Evolutionary conservation across 768 basidiomycete species (phyloP).

Genomic region (Hericium erinaceus): DNA sequence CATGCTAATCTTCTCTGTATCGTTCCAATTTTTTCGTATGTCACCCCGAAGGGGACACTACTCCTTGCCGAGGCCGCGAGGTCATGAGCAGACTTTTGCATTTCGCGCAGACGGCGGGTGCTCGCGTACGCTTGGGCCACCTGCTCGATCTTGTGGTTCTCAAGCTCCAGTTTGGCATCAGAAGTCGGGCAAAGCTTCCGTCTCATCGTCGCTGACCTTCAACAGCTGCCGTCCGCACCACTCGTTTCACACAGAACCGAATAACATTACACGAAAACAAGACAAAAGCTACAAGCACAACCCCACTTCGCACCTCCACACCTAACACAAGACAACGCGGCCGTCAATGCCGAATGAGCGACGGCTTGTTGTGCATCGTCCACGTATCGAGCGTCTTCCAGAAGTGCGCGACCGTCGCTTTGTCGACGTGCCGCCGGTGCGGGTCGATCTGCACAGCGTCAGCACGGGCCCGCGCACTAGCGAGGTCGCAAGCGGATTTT

Average conservation of each 20-base stretch:
- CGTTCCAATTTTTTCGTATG: constrained; percentile 99
- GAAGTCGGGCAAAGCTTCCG: too few species aligned
- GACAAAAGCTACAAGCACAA: background rate
- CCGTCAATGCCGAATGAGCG: constrained; percentile 42
- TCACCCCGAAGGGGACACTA: constrained; percentile 67
- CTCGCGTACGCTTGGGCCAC: too few species aligned
- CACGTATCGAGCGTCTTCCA: constrained; percentile 89
- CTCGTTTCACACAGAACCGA: too few species aligned
- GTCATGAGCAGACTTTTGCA: too few species aligned
- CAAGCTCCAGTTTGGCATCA: too few species aligned
- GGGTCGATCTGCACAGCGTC: constrained; percentile 71
- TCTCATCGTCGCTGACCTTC: too few species aligned
- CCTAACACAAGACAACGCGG: background rate
- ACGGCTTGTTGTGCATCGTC: constrained; percentile 75
- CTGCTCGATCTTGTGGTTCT: too few species aligned
- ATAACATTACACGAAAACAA: background rate
- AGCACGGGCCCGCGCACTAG: background rate
- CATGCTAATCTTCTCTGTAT: constrained; percentile 99
- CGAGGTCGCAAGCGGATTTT: too few species aligned
- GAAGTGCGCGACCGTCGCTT: constrained; percentile 89
- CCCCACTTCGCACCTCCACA: background rate
- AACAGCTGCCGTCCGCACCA: too few species aligned
- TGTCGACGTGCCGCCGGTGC: constrained; percentile 84
- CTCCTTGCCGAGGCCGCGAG: too few species aligned
- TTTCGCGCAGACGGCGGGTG: too few species aligned